Evolutionary conservation across 805 yeast genomes (phyloP), one percentile per base, ranked within the genome.

Genomic region (Hanseniaspora lindneri): DNA sequence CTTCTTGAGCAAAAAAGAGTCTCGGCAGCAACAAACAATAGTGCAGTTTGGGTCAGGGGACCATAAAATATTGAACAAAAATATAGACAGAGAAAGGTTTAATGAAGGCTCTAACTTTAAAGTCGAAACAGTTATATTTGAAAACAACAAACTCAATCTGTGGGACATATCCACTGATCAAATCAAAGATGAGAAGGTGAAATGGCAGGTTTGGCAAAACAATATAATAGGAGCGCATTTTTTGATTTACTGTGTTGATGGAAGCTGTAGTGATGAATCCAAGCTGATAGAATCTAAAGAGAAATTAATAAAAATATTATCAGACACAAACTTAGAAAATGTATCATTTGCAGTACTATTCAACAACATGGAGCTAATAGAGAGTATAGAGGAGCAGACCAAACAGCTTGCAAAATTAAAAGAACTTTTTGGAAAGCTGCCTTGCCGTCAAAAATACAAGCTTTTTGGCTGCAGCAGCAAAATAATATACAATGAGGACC

Each of bases 191-290:
- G 56, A 76, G 96, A 60, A 94, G 94, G 0, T 71, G 7, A 46
- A 46, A 17, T 46, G 49, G 49, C 42, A 39, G 21, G 21, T 88
- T 51, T 88, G 97, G 96, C 78, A 96, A 65, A 96, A 88, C 62
- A 88, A 88, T 66, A 86, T 83, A 66, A 83, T 94, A 11, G 95
- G 95, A 33, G 85, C 96, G 4, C 83, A 86, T 60, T 95, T 95
- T 9, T 72, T 88, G 51, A 85, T 88, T 49, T 88, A 84, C 63
- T 96, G 88, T 49, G 81, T 88, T 52, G 97, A 88, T 65, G 9
- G n/a, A 14, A 39, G 27, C 23, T 75, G 86, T 5, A 76, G 83
- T 7, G 95, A 87, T 64, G 61, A 66, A 39, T 74, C 71, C 28
- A 72, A 96, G 58, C 67, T 88, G 56, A 79, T 76, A 44, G 92